Evolutionary conservation across 208 protist species (phyloP), one percentile per base, ranked within the genome.

Genomic region (Phytomonas serpens): DNA sequence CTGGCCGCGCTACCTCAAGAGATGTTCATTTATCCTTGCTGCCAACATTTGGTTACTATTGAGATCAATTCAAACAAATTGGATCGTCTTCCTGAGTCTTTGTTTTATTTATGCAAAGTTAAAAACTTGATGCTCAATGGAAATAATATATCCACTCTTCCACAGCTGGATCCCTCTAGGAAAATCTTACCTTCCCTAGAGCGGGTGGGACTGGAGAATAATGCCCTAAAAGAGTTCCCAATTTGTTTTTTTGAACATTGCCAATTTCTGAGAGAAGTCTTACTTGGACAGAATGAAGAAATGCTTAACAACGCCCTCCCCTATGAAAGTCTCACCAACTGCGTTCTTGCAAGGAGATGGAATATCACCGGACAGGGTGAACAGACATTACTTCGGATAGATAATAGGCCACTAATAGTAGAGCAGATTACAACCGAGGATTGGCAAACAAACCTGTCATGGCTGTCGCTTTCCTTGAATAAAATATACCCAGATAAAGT

Each of bases 401-500:
- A 93, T 72, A 96, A 96, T 76, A 80, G 85, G 36, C 90, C 90
- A 6, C 74, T 78, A 23, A 79, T 93, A 69, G 68, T 96, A 19
- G 19, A 73, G 52, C 88, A 93, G 71, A 83, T 93, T 63, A 62
- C 80, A 27, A 67, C 71, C 5, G 79, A 91, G 63, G 33, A 82
- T 23, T 93, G 86, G 88, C 52, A 67, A 0, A 52, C 1, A 11
- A 79, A 71, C 37, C 37, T 90, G 64, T 85, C 84, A 31, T 92
- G 88, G 86, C 71, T 92, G 30, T 78, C 79, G 9, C 67, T 97
- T n/a, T 67, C 88, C 52, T 70, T 93, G 3, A 83, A 94, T 73
- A 95, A 94, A 64, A 93, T 97, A 32, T 97, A 95, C 71, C 92
- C 92, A 14, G 92, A 97, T 72, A 82, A 86, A 67, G 88, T 97